These are phyloP conservation scores for Fusarium agapanthi DNA, from an alignment of 2,329 filamentous ascomycete species.

Conservation along the genomic window DNA sequence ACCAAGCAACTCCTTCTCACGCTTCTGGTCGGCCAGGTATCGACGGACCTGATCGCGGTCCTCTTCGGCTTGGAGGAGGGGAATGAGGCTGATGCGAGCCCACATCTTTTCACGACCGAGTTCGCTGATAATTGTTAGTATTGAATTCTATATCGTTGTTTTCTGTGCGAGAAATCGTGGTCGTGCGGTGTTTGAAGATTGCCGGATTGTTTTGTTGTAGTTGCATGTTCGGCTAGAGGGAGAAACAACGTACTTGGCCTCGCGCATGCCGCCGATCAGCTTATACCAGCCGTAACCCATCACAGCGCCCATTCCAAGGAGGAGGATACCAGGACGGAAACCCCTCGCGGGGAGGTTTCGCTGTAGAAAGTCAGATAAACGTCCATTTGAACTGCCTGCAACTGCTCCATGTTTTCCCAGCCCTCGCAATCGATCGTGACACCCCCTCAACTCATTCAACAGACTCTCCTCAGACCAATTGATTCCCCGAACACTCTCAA, in stretches of 20 bases:
- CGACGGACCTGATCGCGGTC: constrained; percentile 93
- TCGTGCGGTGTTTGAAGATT: not conserved
- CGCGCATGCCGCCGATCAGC: constrained; percentile 81
- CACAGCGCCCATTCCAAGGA: constrained; percentile 78
- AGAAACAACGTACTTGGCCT: constrained; percentile 78
- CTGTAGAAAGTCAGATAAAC: constrained; percentile 55
- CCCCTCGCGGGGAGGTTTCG: constrained; percentile 92
- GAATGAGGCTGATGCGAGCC: constrained; percentile 93
- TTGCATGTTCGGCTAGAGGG: not conserved
- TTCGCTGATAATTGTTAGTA: constrained; percentile 67
- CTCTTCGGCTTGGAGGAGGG: constrained; percentile 93
- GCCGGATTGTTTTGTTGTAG: not conserved
- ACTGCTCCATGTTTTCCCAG: not conserved
- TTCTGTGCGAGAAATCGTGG: not conserved
- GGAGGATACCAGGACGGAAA: constrained; percentile 83
- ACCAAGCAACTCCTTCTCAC: constrained; percentile 91
- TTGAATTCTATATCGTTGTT: not conserved
- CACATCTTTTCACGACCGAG: constrained; percentile 98
- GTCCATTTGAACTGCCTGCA: not conserved
- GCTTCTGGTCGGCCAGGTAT: constrained; percentile 83
- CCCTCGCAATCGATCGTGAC: not conserved
- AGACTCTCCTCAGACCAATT: not conserved
- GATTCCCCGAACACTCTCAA: not conserved
- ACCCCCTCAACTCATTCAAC: fast-evolving
- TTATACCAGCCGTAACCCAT: constrained; percentile 94